A percentile compares a stretch with the other conserved stretches of the same genome.
Conservation (phyloP, 192 early-diverging fungal genomes). For the Spinellus fusiger region DNA sequence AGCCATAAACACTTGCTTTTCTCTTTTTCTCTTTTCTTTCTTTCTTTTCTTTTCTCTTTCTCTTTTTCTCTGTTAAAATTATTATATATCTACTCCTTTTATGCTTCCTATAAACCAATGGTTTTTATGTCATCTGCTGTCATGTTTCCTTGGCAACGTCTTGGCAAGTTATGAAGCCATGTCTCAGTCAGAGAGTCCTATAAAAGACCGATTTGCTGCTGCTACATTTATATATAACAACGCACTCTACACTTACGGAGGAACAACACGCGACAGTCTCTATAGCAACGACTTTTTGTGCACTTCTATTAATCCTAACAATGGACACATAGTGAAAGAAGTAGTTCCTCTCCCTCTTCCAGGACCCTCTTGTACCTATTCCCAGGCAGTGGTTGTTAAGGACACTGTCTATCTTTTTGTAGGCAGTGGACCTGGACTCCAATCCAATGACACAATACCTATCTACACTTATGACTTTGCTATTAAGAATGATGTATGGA, state of each 20-base stretch:
- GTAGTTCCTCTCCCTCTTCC: neutral
- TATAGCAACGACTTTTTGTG: neutral
- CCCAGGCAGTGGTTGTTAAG: neutral
- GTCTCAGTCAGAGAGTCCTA: neutral
- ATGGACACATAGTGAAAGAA: neutral
- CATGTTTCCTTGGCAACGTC: neutral
- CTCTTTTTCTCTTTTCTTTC: neutral
- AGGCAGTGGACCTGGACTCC: neutral
- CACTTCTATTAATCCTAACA: neutral
- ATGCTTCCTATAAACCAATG: neutral
- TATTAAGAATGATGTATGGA: neutral
- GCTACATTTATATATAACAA: neutral
- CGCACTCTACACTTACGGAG: neutral
- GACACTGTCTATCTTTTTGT: neutral
- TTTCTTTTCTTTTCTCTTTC: neutral
- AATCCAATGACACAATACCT: neutral
- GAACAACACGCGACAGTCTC: neutral
- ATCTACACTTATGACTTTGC: neutral
- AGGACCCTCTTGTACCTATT: neutral
- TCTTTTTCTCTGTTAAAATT: neutral
- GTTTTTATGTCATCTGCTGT: neutral
- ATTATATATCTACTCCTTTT: neutral
- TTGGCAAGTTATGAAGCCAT: neutral
- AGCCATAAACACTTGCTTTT: neutral
- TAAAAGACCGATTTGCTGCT: neutral